phyloP scores from a whole-genome alignment of 164 flowering plant genomes.

The Malania oleifera region DNA sequence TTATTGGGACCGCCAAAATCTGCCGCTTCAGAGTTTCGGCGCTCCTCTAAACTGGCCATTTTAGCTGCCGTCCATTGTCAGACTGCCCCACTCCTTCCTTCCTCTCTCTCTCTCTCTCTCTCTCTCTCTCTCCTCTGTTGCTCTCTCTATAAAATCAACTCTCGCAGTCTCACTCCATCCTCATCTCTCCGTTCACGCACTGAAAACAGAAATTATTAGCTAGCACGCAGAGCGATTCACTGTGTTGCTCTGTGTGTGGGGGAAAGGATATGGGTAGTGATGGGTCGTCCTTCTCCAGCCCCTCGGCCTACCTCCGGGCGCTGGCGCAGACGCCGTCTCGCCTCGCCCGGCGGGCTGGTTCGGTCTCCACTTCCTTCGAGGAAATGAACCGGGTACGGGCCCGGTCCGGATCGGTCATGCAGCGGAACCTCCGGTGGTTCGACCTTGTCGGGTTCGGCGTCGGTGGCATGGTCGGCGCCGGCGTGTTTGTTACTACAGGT shows the following conservation, averaged over 20 bases:
- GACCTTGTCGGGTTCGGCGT: constrained; percentile 74
- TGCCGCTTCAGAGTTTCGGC: no score
- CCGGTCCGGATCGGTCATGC: constrained; percentile 62
- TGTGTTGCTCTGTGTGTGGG: constrained; percentile 8
- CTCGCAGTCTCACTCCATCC: no score
- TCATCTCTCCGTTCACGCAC: no score
- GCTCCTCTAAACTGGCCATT: no score
- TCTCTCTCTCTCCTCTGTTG: no score
- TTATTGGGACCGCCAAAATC: no score
- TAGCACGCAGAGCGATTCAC: background rate
- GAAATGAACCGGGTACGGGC: constrained; percentile 53
- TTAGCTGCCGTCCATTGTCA: no score
- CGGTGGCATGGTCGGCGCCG: constrained; percentile 95
- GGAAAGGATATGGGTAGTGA: constrained; percentile 10
- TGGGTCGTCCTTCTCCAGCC: constrained; percentile 49
- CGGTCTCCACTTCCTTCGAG: constrained; percentile 64
- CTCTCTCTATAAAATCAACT: no score
- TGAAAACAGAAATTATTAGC: no score
- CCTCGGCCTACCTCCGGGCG: constrained; percentile 41
- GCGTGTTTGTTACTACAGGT: constrained; percentile 81
- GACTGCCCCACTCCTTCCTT: no score
- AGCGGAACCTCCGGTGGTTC: constrained; percentile 55
- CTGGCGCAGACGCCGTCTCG: constrained; percentile 46
- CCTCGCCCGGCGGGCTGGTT: constrained; percentile 45
- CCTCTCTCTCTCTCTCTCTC: no score